A percentile compares a stretch with the other conserved stretches of the same genome.
Evolutionary conservation across 2,329 filamentous ascomycete species (phyloP).

Genomic region (Colletotrichum destructivum): DNA sequence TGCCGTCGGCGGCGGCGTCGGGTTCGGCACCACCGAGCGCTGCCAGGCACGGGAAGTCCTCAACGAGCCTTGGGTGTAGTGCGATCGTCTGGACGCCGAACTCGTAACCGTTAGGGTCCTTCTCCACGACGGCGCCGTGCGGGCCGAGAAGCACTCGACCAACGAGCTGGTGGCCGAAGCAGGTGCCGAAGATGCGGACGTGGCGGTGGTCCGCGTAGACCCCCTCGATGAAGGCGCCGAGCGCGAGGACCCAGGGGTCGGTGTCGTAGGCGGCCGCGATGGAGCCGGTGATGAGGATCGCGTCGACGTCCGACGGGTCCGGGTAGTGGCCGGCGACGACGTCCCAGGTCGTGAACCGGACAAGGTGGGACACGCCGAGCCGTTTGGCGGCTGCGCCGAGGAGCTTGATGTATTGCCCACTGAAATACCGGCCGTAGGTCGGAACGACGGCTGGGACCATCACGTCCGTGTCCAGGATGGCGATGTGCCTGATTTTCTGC

Average conservation of each 20-base stretch:
- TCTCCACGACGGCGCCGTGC: conserved; percentile 49
- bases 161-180: conserved; percentile 66
- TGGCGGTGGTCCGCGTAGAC: conserved; percentile 49
- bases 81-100: conserved; percentile 59
- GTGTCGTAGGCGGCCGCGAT: conserved; percentile 59
- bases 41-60: conserved; percentile 57
- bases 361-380: conserved; percentile 24
- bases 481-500: neutral
- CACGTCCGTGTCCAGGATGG: conserved; percentile 32
- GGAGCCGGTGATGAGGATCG: conserved; percentile 52
- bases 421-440: conserved; percentile 27
- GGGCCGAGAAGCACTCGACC: conserved; percentile 55
- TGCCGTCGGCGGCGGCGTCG: neutral
- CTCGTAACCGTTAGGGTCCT: conserved; percentile 61
- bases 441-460: conserved; percentile 27
- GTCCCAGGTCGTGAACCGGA: conserved; percentile 49
- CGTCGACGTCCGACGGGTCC: conserved; percentile 47
- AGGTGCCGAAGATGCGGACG: conserved; percentile 59
- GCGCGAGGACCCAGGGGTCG: conserved; percentile 60
- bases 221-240: conserved; percentile 56
- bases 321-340: conserved; percentile 51
- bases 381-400: conserved; percentile 9
- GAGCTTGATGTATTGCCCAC: conserved; percentile 28
- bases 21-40: neutral
- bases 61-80: conserved; percentile 57